Evolutionary conservation across 495 filamentous ascomycete genomes (phyloP), one percentile per base, ranked within the genome.

Genomic region (Penicillium egyptiacum): DNA sequence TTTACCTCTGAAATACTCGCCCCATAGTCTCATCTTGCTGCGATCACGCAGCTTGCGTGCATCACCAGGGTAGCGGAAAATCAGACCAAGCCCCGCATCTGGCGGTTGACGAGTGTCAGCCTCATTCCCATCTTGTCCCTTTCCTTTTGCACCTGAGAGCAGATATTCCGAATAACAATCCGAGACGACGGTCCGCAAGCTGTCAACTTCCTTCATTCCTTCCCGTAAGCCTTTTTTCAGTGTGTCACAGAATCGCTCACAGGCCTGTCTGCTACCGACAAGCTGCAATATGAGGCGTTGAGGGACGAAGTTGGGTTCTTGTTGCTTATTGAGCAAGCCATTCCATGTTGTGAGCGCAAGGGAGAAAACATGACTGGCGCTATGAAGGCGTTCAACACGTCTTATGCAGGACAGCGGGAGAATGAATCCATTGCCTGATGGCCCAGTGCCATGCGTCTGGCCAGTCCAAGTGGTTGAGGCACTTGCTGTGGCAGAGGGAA

Each of bases 11-110:
- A 98, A 79, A 72, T 98, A 98, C 77, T 98, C 94, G 43, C 87
- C 87, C 94, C 94, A 98, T 22, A 98, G 71, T 50, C 94, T 81
- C 89, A 98, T 98, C 79, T 98, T 98, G 63, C 92, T 96, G 40
- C 90, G 81, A 75, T 98, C 95, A 62, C 94, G 81, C 39, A 97
- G 81, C 72, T 98, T 98, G 59, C 89, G 88, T n/a, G 91, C 86
- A 79, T 98, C 93, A 33, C 94, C 94, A 5, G 94, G 94, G 71
- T 98, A 98, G 64, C 88, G 86, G 75, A 97, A 98, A 8, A 93
- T 70, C 84, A 93, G 89, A 28, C 94, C 94, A 53, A 98, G 76
- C 7, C 94, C 94, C 17, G 92, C 91, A 75, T 98, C 93, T 14
- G 95, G 95, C 0, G 88, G 84, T 45, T 85, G 85, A 64, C 85